Conservation (phyloP, 768 basidiomycete species). For the Hygrophorus russula region DNA sequence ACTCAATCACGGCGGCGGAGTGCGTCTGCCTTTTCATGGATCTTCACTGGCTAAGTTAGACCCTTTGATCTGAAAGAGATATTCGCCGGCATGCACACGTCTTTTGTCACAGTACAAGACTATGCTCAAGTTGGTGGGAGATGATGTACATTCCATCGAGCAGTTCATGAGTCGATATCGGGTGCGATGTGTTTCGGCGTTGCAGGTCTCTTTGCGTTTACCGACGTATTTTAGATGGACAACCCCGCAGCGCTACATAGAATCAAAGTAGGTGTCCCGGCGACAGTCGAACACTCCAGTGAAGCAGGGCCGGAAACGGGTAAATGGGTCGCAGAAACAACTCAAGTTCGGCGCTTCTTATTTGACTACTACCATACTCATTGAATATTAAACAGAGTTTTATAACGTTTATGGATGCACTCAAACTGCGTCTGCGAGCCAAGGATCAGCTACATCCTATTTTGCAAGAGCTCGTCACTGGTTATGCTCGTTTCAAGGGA, state of each 20-base stretch:
- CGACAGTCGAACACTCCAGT: constrained; percentile 91
- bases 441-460: constrained; percentile 96
- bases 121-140: constrained; percentile 89
- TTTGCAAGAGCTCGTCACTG: constrained; percentile 88
- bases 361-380: neutral
- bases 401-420: constrained; percentile 97
- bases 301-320: constrained; percentile 88
- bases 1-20: constrained; percentile 86
- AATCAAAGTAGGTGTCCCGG: constrained; percentile 86
- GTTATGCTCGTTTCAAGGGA: constrained; percentile 89
- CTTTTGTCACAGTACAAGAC: constrained; percentile 97
- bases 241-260: constrained; percentile 87
- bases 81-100: constrained; percentile 90
- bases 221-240: constrained; percentile 54
- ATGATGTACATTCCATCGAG: constrained; percentile 77
- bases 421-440: constrained; percentile 86
- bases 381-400: constrained; percentile 53
- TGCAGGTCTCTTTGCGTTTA: too few relatives aligned
- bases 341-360: constrained; percentile 49
- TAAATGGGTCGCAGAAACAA: constrained; percentile 97
- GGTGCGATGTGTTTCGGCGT: constrained; percentile 31
- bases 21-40: constrained; percentile 30
- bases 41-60: constrained; percentile 17
- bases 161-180: constrained; percentile 85
- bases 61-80: constrained; percentile 45